Conservation (phyloP, 2,329 filamentous ascomycete genomes). For the Colletotrichum liriopes region DNA sequence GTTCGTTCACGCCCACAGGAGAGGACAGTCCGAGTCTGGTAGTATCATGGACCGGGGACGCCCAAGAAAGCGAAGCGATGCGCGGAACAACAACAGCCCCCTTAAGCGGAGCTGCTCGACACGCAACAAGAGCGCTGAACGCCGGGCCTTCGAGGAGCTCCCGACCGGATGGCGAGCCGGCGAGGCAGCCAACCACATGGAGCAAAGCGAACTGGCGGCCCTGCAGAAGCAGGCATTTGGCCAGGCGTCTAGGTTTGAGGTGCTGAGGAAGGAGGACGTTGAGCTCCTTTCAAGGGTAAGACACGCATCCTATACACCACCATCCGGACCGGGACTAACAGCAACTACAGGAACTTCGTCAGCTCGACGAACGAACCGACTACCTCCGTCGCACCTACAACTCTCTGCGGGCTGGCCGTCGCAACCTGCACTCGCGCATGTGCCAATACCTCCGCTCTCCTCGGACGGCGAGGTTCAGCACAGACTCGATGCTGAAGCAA, state of each 20-base stretch:
- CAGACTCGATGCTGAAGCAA: conserved; percentile 83
- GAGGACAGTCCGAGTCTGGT: conserved; percentile 71
- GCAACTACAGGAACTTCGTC: conserved; percentile 75
- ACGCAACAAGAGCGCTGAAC: conserved; percentile 62
- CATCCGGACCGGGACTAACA: conserved; percentile 19
- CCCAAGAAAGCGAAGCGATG: conserved; percentile 69
- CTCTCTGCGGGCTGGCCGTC: conserved; percentile 81
- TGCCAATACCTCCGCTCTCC: conserved; percentile 83
- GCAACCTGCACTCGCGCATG: conserved; percentile 83
- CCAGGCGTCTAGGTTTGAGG: conserved; percentile 75
- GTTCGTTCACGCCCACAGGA: conserved; percentile 59
- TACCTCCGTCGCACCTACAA: conserved; percentile 85
- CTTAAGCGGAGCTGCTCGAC: conserved; percentile 56
- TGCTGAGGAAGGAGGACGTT: conserved; percentile 75
- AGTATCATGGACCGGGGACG: conserved; percentile 75
- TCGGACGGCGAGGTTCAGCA: conserved; percentile 79
- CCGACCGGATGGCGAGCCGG: conserved; percentile 70
- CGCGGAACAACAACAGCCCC: conserved; percentile 55
- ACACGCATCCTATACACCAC: neutral
- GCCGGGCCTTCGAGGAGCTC: conserved; percentile 72
- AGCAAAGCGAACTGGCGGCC: conserved; percentile 62
- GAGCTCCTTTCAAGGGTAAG: conserved; percentile 75
- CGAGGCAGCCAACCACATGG: conserved; percentile 67
- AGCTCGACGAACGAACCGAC: conserved; percentile 83
- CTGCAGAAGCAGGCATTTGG: conserved; percentile 74